Percentiles rank a stretch among this genome's conserved stretches.
Conservation (phyloP, 257 asterid genomes). For the Datura wrightii region DNA sequence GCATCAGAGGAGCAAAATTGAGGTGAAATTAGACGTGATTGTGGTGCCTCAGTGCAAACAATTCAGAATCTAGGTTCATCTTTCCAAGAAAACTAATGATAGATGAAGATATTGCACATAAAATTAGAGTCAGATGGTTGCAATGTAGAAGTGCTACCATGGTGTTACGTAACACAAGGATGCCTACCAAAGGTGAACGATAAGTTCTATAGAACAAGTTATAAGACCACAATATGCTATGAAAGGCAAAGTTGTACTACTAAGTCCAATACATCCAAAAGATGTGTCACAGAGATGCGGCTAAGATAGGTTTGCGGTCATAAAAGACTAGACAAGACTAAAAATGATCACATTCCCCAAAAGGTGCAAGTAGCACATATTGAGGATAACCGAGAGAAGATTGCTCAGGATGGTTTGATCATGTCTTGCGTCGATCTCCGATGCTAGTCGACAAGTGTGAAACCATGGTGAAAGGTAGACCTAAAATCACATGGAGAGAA, state of each 20-base stretch:
- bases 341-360: background rate
- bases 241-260: background rate
- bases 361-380: background rate
- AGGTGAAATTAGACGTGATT: background rate
- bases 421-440: background rate
- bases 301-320: background rate
- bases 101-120: background rate
- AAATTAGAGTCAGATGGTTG: background rate
- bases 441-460: background rate
- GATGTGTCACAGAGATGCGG: background rate
- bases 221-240: background rate
- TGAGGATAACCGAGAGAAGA: background rate
- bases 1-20: background rate
- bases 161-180: background rate
- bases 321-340: background rate
- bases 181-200: background rate
- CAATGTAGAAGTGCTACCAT: background rate
- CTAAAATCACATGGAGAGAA: constrained; percentile 19
- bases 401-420: background rate
- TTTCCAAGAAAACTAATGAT: background rate
- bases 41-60: background rate
- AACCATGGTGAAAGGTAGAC: background rate
- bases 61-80: background rate
- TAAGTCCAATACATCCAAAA: constrained; percentile 2
- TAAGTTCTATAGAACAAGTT: background rate